Evolutionary conservation across 257 asterid genomes (phyloP).

Genomic region (Fraxinus excelsior): DNA sequence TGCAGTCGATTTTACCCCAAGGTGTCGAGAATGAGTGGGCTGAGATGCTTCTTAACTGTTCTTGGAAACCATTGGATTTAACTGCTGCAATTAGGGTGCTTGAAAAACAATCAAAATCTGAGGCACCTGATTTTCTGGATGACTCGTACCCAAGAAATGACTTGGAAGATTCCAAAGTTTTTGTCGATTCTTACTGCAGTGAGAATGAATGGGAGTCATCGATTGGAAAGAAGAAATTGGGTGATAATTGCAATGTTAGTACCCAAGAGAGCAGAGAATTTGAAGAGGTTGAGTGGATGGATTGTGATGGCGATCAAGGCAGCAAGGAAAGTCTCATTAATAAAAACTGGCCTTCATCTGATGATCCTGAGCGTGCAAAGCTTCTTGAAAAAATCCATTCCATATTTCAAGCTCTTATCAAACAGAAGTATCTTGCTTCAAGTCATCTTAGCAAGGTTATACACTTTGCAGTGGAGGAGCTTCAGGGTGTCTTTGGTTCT

Average conservation of each 20-base stretch:
- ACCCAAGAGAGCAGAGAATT: constrained; percentile 49
- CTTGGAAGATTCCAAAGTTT: constrained; percentile 57
- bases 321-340: constrained; percentile 46
- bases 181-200: constrained; percentile 58
- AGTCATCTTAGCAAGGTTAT: neutral
- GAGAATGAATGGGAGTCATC: constrained; percentile 67
- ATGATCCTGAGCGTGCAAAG: constrained; percentile 84
- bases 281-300: constrained; percentile 87
- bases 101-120: constrained; percentile 49
- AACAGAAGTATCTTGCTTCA: neutral
- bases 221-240: constrained; percentile 46
- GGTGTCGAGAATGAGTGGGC: constrained; percentile 78
- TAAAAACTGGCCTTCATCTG: constrained; percentile 75
- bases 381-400: neutral
- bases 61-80: constrained; percentile 86
- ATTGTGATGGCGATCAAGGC: constrained; percentile 65
- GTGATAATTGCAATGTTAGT: constrained; percentile 39
- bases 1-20: constrained; percentile 77
- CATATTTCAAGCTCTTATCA: neutral
- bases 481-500: constrained; percentile 69
- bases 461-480: constrained; percentile 61
- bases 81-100: constrained; percentile 54
- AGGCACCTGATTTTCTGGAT: constrained; percentile 44
- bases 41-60: constrained; percentile 77
- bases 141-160: constrained; percentile 44